Base-by-base conservation (phyloP, 2,329 filamentous ascomycete species). In the Metarhizium guizhouense region DNA sequence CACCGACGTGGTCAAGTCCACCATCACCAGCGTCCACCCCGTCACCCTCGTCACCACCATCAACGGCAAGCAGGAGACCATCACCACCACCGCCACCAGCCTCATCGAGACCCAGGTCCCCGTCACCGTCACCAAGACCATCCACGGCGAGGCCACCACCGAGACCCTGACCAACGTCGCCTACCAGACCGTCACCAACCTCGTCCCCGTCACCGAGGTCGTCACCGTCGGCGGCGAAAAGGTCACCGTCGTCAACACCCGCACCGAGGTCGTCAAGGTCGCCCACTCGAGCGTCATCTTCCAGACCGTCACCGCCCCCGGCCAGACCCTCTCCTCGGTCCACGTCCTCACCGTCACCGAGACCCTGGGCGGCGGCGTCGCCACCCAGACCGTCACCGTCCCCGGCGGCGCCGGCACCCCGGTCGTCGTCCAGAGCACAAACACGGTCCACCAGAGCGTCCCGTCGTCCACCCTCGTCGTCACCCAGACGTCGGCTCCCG, bases 21-120 rank as follows among this genome's bases (percentile, higher is more conserved):
- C 75, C n/a, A 67, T 75, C 36, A 69, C 72, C 60, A 50, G 78
- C 36, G 20, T 57, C 14, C 56, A 18, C 29, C 59, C 76, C 16
- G 61, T 76, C 16, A 77, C 74, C 1, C 69, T 74, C 61, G 74
- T 73, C 50, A 72, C 71, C 64, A 75, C 72, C 2, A 54, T 77
- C 3, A 70, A 63, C 30, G 77, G 77, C 32, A 62, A 67, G 43
- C 65, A 69, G 3, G 62, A 64, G 3, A 65, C 67, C 43, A 70
- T 69, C 10, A 66, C 70, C 40, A 71, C 71, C 59, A 71, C 70
- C 8, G 72, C 69, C 11, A 72, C 70, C 5, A 64, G 72, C 40
- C 67, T 75, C n/a, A 69, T 69, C 54, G 62, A 67, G 53, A 71
- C 69, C 25, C 51, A 57, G 14, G 40, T 57, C 13, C 56, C 59